Evolutionary conservation across 495 filamentous ascomycete species (phyloP).

Genomic region (Venustampulla echinocandica): DNA sequence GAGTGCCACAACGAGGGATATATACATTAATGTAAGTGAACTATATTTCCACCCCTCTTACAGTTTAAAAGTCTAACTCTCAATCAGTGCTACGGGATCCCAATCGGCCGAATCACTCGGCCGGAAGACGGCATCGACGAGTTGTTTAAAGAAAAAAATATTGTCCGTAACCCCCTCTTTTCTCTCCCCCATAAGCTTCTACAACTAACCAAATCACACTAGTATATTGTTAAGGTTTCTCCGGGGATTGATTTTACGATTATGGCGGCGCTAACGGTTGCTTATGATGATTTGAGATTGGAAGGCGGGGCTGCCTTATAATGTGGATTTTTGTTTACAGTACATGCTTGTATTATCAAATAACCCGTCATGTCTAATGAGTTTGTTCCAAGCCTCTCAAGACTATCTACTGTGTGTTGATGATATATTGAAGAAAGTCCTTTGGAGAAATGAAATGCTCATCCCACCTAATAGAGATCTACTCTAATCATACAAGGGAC

Average conservation of each 20-base stretch:
- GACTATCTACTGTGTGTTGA: too few relatives aligned
- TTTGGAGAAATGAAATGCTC: too few relatives aligned
- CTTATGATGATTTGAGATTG: slow-evolving; percentile 13
- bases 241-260: slow-evolving; percentile 9
- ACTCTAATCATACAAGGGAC: too few relatives aligned
- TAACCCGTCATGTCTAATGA: too few relatives aligned
- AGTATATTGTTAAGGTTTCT: slow-evolving; percentile 12
- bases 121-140: background rate
- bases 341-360: too few relatives aligned
- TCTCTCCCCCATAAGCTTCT: background rate
- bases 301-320: too few relatives aligned
- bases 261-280: slow-evolving; percentile 9
- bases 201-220: slow-evolving; percentile 1
- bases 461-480: too few relatives aligned
- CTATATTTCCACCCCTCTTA: background rate
- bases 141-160: background rate
- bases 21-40: background rate
- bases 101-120: background rate
- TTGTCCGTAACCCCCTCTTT: slow-evolving; percentile 7
- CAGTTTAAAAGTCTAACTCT: background rate
- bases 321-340: too few relatives aligned
- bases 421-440: too few relatives aligned
- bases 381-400: too few relatives aligned
- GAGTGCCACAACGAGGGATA: background rate
- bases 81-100: background rate